Conservation (phyloP, 2,329 filamentous ascomycete species). For the Pseudofabraea citricarpa region DNA sequence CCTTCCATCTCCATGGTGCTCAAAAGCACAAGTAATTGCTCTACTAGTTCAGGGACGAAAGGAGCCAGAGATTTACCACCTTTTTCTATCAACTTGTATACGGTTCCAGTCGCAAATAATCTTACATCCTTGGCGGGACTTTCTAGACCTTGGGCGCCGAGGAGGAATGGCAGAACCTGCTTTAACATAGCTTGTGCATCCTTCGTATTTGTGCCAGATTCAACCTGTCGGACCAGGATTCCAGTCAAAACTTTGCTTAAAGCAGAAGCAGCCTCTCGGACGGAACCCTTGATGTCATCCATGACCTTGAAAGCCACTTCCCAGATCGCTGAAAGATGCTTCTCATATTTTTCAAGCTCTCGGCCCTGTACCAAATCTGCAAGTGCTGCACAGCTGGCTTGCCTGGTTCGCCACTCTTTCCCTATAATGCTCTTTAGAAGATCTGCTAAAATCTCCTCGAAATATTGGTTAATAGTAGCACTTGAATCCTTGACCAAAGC, state of each 20-base stretch:
- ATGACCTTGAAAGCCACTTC: slow-evolving; percentile 81
- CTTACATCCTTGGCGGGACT: slow-evolving; percentile 86
- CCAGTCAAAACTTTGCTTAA: slow-evolving; percentile 82
- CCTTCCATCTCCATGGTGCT: slow-evolving; percentile 86
- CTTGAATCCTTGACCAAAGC: slow-evolving; percentile 87
- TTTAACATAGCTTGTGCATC: slow-evolving; percentile 76
- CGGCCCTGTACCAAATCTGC: slow-evolving; percentile 82
- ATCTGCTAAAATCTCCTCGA: slow-evolving; percentile 85
- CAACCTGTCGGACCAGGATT: slow-evolving; percentile 77
- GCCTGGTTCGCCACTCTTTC: slow-evolving; percentile 87
- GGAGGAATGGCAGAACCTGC: slow-evolving; percentile 82
- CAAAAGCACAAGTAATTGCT: slow-evolving; percentile 73
- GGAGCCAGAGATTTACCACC: slow-evolving; percentile 73
- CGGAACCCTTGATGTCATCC: slow-evolving; percentile 92
- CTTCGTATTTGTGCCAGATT: slow-evolving; percentile 67
- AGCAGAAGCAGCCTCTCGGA: slow-evolving; percentile 73
- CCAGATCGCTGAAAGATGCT: slow-evolving; percentile 83
- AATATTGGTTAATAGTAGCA: slow-evolving; percentile 71
- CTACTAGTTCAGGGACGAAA: slow-evolving; percentile 77
- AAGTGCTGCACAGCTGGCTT: slow-evolving; percentile 88
- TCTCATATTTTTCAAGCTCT: slow-evolving; percentile 71
- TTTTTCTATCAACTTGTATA: slow-evolving; percentile 87
- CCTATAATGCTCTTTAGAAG: slow-evolving; percentile 80
- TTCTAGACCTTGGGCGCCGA: slow-evolving; percentile 85
- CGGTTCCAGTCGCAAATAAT: slow-evolving; percentile 72